These are phyloP conservation scores for Paraglomus occultum DNA, from an alignment of 192 early-diverging fungal species.

Conservation along the genomic window DNA sequence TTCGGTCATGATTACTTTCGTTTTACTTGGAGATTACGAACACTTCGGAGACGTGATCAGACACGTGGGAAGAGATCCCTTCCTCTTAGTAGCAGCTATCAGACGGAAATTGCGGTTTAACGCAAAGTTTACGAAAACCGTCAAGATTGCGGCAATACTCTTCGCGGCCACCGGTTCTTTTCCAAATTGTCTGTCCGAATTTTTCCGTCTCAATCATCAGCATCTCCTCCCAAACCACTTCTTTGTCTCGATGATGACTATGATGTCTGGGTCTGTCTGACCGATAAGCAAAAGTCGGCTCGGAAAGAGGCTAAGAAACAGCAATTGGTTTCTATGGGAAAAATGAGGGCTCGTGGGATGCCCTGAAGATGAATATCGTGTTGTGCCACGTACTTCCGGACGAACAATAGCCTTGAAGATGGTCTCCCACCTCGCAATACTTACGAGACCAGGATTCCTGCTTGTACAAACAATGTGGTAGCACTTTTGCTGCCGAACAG, in stretches of 20 bases:
- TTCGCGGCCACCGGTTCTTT: neutral
- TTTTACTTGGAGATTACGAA: neutral
- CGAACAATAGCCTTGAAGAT: neutral
- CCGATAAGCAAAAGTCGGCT: neutral
- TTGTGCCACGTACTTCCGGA: no score
- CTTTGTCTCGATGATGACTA: neutral
- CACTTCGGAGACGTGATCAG: neutral
- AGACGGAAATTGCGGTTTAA: neutral
- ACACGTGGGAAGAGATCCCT: neutral
- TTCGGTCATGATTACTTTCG: slow-evolving; percentile 14
- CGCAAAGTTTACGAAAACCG: neutral
- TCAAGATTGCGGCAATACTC: neutral
- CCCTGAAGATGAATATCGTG: neutral
- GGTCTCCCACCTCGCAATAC: neutral
- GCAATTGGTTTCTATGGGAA: neutral
- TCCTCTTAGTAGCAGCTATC: neutral
- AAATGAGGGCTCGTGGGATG: neutral
- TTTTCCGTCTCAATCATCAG: neutral
- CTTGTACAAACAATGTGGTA: no score
- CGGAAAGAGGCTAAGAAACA: slow-evolving; percentile 8
- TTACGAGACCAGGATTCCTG: neutral
- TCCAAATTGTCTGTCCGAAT: neutral
- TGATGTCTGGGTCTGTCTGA: neutral
- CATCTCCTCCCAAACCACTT: neutral
- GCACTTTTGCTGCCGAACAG: no score